Conservation (phyloP, 2,329 filamentous ascomycete species). For the Botrytis sinoallii region DNA sequence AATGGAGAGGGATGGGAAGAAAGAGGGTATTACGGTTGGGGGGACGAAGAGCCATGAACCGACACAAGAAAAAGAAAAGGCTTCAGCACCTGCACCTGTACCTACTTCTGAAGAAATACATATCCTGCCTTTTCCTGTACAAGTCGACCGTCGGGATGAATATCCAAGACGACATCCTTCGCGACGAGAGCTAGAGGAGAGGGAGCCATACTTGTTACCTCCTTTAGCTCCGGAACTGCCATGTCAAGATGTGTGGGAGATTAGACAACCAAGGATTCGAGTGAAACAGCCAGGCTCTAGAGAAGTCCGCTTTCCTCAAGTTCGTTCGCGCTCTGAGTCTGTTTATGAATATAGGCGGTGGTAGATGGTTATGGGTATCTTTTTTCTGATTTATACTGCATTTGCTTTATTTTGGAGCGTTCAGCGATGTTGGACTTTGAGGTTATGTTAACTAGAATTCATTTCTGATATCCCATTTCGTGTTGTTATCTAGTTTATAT, state of each 20-base stretch:
- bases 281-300: slow-evolving; percentile 6
- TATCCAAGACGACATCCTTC: neutral
- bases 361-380: neutral
- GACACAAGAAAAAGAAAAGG: neutral
- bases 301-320: slow-evolving; percentile 4
- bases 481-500: neutral
- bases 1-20: slow-evolving; percentile 4
- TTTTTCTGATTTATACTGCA: neutral
- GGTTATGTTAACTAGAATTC: neutral
- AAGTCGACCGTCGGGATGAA: neutral
- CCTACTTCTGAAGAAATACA: neutral
- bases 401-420: neutral
- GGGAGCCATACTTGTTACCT: neutral
- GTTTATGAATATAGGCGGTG: slow-evolving; percentile 17
- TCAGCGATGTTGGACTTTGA: neutral
- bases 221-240: slow-evolving; percentile 3
- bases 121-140: neutral
- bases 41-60: neutral
- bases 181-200: neutral
- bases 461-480: neutral
- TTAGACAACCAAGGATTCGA: slow-evolving; percentile 1
- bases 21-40: neutral
- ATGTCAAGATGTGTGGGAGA: neutral
- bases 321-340: slow-evolving; percentile 8
- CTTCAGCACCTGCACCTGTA: neutral